Evolutionary conservation across 768 basidiomycete species (phyloP), one percentile per base, ranked within the genome.

Genomic region (Calvatia gigantea): DNA sequence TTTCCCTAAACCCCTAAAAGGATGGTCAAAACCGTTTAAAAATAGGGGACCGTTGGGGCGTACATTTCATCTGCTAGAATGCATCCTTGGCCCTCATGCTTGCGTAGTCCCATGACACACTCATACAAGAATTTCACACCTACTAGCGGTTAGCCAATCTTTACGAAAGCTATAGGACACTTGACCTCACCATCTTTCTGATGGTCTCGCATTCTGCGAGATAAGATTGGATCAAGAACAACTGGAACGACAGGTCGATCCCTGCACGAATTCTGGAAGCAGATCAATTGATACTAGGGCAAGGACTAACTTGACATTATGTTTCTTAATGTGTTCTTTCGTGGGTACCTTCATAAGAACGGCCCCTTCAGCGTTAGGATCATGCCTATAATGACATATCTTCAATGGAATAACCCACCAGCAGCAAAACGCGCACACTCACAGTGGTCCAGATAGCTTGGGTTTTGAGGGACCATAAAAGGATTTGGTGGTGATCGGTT

Each of bases 61-160:
- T 33, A 92, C 94, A 97, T 96, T 64, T 98, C 97, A 69, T 99
- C 97, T 1, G 96, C 97, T 31, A 99, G 80, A 60, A 99, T 97
- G 62, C 93, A 95, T 1, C 96, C 96, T 65, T 91, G 84, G 1
- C 93, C 90, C 69, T 95, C 93, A 58, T 93, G 91, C 67, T 86
- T 89, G 51, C 91, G 80, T 64, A 97, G 73, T 8, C 94, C 95
- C 94, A 98, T 98, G 15, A 95, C 89, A 64, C 88, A 92, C 65
- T 95, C 92, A 65, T 99, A 99, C 75, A 99, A 73, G 69, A 99
- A 99, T 66, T 83, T 81, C 31, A 93, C 79, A 28, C 91, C 87
- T 87, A 54, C 4, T 23, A 6, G 38, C 12, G 44, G 47, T 58
- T 21, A 42, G 39, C 27, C 57, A 15, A 39, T 54, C 23, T 15